phyloP scores from a whole-genome alignment of 805 yeast species.

The Ogataea nonfermentans region DNA sequence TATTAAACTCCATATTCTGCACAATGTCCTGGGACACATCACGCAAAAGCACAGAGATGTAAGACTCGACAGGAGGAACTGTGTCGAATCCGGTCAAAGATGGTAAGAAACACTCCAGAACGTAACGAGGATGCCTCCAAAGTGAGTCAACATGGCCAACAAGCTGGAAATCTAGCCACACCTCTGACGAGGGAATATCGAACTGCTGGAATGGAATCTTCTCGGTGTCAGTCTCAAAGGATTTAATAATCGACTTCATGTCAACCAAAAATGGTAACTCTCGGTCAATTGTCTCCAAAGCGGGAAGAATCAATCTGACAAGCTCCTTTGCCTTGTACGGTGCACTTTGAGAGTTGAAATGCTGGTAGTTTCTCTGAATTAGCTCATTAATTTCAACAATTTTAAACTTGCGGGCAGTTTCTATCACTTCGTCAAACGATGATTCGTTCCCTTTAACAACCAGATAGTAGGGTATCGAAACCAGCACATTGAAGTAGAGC shows the following conservation, averaged over 20 bases:
- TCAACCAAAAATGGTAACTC: conserved; percentile 41
- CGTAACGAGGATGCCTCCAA: conserved; percentile 63
- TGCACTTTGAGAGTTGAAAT: conserved; percentile 34
- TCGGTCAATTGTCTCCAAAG: conserved; percentile 46
- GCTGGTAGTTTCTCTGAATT: conserved; percentile 22
- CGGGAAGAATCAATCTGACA: conserved; percentile 50
- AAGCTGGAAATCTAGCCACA: conserved; percentile 32
- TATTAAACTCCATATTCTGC: conserved; percentile 81
- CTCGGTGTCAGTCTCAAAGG: conserved; percentile 22
- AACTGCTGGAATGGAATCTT: conserved; percentile 27
- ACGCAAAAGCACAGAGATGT: conserved; percentile 61
- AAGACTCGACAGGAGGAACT: conserved; percentile 51
- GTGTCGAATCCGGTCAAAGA: conserved; percentile 61
- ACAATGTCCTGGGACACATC: conserved; percentile 76
- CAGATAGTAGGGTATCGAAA: conserved; percentile 58
- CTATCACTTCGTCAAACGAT: conserved; percentile 45
- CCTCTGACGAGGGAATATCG: conserved; percentile 36
- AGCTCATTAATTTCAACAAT: conserved; percentile 9
- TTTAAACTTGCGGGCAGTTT: conserved; percentile 37
- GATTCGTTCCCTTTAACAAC: conserved; percentile 24
- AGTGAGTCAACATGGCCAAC: conserved; percentile 57
- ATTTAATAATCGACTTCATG: conserved; percentile 21
- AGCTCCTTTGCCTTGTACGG: conserved; percentile 55
- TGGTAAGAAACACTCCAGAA: conserved; percentile 59
- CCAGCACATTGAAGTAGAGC: conserved; percentile 57